These are phyloP conservation scores for Penicillium cataractarum DNA, from an alignment of 495 filamentous ascomycete species.

Conservation along the genomic window DNA sequence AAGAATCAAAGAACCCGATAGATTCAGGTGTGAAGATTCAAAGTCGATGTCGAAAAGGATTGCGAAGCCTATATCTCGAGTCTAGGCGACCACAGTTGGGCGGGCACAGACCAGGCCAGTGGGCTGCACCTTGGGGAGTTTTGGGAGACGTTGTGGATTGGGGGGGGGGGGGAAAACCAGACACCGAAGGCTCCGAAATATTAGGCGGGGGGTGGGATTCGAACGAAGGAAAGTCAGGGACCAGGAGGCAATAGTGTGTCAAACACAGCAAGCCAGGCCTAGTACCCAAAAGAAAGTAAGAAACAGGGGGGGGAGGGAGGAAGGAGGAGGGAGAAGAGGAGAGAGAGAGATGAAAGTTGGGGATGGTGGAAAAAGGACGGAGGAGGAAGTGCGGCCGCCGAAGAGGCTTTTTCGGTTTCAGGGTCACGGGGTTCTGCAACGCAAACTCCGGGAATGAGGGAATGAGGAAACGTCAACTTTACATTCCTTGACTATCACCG, in stretches of 20 bases:
- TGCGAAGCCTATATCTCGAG: constrained; percentile 30
- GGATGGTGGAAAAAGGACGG: constrained; percentile 21
- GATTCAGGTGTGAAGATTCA: constrained; percentile 23
- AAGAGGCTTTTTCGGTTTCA: constrained; percentile 30
- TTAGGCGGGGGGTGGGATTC: constrained; percentile 17
- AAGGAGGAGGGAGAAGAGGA: constrained; percentile 19
- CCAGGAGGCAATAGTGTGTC: constrained; percentile 51
- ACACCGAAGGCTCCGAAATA: constrained; percentile 25
- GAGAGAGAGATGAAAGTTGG: constrained; percentile 18
- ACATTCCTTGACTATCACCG: constrained; percentile 15
- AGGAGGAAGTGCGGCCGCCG: constrained; percentile 22
- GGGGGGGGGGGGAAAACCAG: constrained; percentile 18
- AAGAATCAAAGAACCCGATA: constrained; percentile 23
- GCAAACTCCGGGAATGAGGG: constrained; percentile 16
- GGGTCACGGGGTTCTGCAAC: constrained; percentile 27
- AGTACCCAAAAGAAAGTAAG: constrained; percentile 35
- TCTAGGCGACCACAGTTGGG: constrained; percentile 39
- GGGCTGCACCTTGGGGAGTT: constrained; percentile 46
- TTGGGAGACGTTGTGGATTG: constrained; percentile 5
- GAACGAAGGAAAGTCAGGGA: constrained; percentile 49
- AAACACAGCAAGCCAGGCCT: constrained; percentile 50
- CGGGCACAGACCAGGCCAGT: constrained; percentile 56
- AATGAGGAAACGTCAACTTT: constrained; percentile 11
- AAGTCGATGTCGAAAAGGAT: constrained; percentile 16
- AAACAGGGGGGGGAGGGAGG: constrained; percentile 19